Evolutionary conservation across 768 basidiomycete species (phyloP), one percentile per base, ranked within the genome.

Genomic region (Podaxis mareebaensis): DNA sequence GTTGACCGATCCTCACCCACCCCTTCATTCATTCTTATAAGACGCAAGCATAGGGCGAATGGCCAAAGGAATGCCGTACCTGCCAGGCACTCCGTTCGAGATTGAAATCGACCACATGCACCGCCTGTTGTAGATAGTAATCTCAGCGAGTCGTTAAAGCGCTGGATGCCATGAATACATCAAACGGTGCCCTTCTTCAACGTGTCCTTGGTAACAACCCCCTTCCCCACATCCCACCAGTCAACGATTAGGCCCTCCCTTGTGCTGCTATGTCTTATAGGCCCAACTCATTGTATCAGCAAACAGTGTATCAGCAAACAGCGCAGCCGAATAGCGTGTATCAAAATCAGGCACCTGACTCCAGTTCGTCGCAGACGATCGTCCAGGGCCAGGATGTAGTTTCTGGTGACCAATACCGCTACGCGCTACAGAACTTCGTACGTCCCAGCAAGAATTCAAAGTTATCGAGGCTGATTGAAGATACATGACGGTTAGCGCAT

Each of bases 391-490:
- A 74, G 40, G 81, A 83, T 64, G 64, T 80, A 48, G 80, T 83
- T 20, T 81, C 81, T 26, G 81, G 80, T 51, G 89, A 91, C 61
- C 89, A 92, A 67, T 92, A 93, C 70, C 86, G 90, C 63, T 93
- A 93, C 76, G 92, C 91, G 4, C 78, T 94, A 68, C 86, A 88
- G 26, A 92, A 94, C 73, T 94, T 94, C 68, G 92, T 88, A 66
- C 67, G 86, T 79, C 40, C 60, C 39, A 24, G 46, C 49, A 48
- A 24, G 26, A 17, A n/a, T 38, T 22, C 20, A 24, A 38, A 40
- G 55, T 55, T 63, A 30, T 53, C 38, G 52, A 39, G 39, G 24
- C 22, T 65, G 10, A 24, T 36, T 30, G 36, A 33, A 24, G 22
- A 46, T 61, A 30, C 38, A 40, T 53, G 54, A 38, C 71, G 33